Base-by-base conservation (phyloP, 1,284 basidiomycete species). In the Ustilago bromivora region DNA sequence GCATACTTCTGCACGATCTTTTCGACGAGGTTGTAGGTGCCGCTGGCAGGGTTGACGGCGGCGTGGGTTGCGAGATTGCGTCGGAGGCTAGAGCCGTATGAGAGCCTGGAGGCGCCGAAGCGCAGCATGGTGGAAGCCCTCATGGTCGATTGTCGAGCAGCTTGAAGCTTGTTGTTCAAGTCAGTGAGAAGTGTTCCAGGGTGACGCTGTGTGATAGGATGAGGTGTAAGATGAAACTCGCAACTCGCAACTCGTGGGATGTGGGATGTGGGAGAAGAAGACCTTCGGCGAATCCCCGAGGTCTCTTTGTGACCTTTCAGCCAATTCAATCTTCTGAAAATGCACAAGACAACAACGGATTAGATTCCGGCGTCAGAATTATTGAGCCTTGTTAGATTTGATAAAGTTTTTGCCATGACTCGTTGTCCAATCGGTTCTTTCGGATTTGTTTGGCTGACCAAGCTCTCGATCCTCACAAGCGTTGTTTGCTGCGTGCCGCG, bases 1-100 rank as follows among this genome's bases (percentile, higher is more conserved):
- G 96, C 93, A 88, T 98, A 97, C 84, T 92, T 94, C 87, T 99
- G 96, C 0, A 99, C 96, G 76, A 99, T 92, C 89, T 99, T 99
- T 88, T 99, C 97, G 83, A 99, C 94, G 80, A 95, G 89, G 0
- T 71, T 78, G 67, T 59, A 72, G 32, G 69, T 66, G 35, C 69
- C 74, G 46, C 51, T 57, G 17, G 74, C 64, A 5, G 74, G 66
- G 47, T 69, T 72, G 58, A 60, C 55, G 12, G 69, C 31, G 10
- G 75, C 70, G 17, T 77, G 75, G 15, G 75, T 77, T 35, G 75
- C 75, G 12, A 77, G 70, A 40, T 40, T 57, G 53, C 75, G 69
- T 54, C 73, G 64, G 17, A 66, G 53, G 17, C 40, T 35, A 13
- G 49, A 40, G 19, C 57, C 55, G 12, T 58, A 12, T 4, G 68